phyloP scores from a whole-genome alignment of 2,329 filamentous ascomycete species.

The Xylariales sp. region DNA sequence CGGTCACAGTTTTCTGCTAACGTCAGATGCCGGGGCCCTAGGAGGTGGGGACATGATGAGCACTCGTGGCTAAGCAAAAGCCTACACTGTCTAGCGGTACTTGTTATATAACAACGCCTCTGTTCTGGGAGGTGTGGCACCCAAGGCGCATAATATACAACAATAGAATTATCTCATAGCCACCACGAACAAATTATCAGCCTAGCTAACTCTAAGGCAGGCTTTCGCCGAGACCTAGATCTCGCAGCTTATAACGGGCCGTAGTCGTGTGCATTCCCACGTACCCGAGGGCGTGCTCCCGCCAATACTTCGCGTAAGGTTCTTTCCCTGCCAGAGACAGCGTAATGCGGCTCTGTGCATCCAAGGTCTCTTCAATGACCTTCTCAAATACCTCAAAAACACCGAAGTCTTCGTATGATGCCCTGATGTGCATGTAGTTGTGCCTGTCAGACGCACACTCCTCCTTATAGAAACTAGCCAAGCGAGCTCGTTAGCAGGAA shows the following conservation, averaged over 20 bases:
- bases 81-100: too few species aligned
- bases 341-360: constrained; percentile 36
- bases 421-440: constrained; percentile 45
- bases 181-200: neutral
- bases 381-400: constrained; percentile 26
- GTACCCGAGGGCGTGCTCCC: constrained; percentile 44
- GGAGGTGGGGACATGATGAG: too few species aligned
- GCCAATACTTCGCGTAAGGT: constrained; percentile 39
- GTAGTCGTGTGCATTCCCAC: constrained; percentile 36
- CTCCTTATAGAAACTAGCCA: constrained; percentile 48
- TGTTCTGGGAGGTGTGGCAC: too few species aligned
- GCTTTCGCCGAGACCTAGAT: constrained; percentile 35
- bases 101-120: too few species aligned
- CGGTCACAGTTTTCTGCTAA: neutral
- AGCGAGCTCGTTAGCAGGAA: neutral
- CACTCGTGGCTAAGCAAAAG: too few species aligned
- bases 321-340: constrained; percentile 37
- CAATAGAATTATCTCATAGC: neutral
- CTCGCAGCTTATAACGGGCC: constrained; percentile 36
- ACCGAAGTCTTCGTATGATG: constrained; percentile 36
- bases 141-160: too few species aligned
- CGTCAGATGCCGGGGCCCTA: too few species aligned
- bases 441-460: constrained; percentile 41
- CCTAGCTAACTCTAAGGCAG: neutral
- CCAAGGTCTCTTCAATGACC: constrained; percentile 31